A percentile compares a stretch with the other conserved stretches of the same genome.
Evolutionary conservation across 768 basidiomycete species (phyloP).

Genomic region (Tylopilus plumbeoviolaceoides): DNA sequence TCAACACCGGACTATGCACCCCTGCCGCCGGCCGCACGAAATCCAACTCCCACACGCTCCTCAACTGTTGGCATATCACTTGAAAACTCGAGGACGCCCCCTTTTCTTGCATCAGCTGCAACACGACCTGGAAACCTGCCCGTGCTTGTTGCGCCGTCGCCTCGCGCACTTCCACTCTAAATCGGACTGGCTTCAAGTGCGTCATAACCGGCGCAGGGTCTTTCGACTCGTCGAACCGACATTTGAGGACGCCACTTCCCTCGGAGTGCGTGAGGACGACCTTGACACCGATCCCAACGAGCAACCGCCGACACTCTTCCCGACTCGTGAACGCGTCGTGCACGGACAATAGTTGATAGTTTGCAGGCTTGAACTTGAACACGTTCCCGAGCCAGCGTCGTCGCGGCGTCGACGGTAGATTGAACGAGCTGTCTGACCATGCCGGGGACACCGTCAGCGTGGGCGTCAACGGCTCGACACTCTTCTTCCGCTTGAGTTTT

Average conservation of each 20-base stretch:
- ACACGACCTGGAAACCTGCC: slow-evolving; percentile 51
- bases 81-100: slow-evolving; percentile 84
- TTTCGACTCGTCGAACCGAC: slow-evolving; percentile 62
- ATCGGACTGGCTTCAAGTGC: slow-evolving; percentile 63
- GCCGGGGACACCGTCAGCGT: slow-evolving; percentile 32
- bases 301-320: slow-evolving; percentile 66
- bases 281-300: slow-evolving; percentile 67
- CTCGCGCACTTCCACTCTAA: slow-evolving; percentile 72
- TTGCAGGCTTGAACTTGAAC: slow-evolving; percentile 78
- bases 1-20: too few species aligned
- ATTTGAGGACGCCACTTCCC: slow-evolving; percentile 61
- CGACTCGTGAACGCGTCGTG: slow-evolving; percentile 61
- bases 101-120: slow-evolving; percentile 78
- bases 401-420: slow-evolving; percentile 42
- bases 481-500: slow-evolving; percentile 34
- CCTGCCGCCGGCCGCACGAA: slow-evolving; percentile 14
- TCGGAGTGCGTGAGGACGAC: slow-evolving; percentile 65
- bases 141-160: slow-evolving; percentile 37
- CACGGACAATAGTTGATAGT: slow-evolving; percentile 53
- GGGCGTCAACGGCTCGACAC: slow-evolving; percentile 16
- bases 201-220: slow-evolving; percentile 33
- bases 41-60: slow-evolving; percentile 68
- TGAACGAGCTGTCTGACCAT: slow-evolving; percentile 45
- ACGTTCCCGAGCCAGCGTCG: slow-evolving; percentile 84
- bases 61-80: slow-evolving; percentile 61